Conservation (phyloP, 2,329 filamentous ascomycete species). For the Diaporthe humulicola region DNA sequence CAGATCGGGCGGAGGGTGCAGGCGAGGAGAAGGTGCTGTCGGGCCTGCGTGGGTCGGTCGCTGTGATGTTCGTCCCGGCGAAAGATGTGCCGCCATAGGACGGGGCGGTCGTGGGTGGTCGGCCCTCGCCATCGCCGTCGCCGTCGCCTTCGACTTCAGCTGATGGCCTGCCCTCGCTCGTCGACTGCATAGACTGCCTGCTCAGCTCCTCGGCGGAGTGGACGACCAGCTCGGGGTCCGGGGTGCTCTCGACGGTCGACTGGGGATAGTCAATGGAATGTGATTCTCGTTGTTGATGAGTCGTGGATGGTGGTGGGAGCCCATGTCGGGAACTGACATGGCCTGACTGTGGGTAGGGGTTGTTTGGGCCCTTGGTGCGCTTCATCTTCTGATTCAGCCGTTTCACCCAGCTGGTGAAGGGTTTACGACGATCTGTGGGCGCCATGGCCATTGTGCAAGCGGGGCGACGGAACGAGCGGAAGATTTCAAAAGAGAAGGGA, state of each 20-base stretch:
- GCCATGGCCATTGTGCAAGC: conserved; percentile 39
- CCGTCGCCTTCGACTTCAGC: conserved; percentile 10
- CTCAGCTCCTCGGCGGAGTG: conserved; percentile 40
- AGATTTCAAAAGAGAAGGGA: neutral
- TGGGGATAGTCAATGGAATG: conserved; percentile 38
- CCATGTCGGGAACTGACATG: conserved; percentile 53
- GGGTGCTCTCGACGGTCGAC: conserved; percentile 39
- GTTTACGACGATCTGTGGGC: conserved; percentile 76
- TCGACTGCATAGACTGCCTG: conserved; percentile 37
- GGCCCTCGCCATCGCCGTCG: conserved; percentile 24
- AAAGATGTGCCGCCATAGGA: conserved; percentile 78
- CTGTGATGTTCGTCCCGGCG: conserved; percentile 80
- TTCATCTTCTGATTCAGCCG: conserved; percentile 79
- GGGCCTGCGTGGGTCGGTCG: conserved; percentile 75
- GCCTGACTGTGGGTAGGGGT: conserved; percentile 91
- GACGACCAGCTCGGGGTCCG: conserved; percentile 20
- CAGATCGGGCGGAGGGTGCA: conserved; percentile 82
- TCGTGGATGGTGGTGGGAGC: conserved; percentile 45
- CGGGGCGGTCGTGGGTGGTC: conserved; percentile 78
- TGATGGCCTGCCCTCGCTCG: conserved; percentile 32
- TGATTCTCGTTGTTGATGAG: conserved; percentile 24
- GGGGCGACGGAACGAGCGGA: neutral
- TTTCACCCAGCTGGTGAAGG: conserved; percentile 95
- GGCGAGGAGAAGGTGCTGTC: conserved; percentile 87
- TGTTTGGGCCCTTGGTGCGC: conserved; percentile 78